These are phyloP conservation scores for Tolypocladium capitatum DNA, from an alignment of 2,329 filamentous ascomycete species.

Conservation along the genomic window DNA sequence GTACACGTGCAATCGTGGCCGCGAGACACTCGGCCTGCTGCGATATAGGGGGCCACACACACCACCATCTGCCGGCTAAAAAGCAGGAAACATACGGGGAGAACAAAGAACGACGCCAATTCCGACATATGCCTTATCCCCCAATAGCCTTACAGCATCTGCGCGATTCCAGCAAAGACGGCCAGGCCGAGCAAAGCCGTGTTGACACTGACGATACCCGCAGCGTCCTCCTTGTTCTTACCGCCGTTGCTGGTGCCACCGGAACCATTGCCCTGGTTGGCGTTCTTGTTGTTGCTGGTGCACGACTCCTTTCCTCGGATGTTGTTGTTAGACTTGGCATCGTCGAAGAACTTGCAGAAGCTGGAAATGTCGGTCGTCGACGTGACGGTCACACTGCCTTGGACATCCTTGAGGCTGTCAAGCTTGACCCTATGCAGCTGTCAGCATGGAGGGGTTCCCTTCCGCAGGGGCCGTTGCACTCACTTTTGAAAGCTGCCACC, in stretches of 20 bases:
- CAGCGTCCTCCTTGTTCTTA: conserved; percentile 24
- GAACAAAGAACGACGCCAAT: conserved; percentile 23
- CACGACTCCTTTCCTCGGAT: conserved; percentile 32
- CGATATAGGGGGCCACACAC: conserved; percentile 17
- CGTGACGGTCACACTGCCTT: conserved; percentile 58
- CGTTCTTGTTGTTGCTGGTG: conserved; percentile 35
- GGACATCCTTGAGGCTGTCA: conserved; percentile 51
- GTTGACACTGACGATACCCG: conserved; percentile 33
- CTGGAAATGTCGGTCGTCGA: conserved; percentile 47
- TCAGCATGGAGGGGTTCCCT: not conserved
- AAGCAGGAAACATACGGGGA: conserved; percentile 18
- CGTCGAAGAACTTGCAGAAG: conserved; percentile 40
- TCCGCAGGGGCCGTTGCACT: conserved; percentile 22
- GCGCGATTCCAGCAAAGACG: conserved; percentile 31
- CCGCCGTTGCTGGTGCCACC: conserved; percentile 13
- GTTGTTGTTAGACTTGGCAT: conserved; percentile 24
- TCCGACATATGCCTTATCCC: conserved; percentile 15
- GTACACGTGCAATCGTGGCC: conserved; percentile 4
- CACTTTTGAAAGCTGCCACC: conserved; percentile 74
- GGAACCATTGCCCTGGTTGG: conserved; percentile 31
- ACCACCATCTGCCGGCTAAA: conserved; percentile 21
- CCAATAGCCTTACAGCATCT: conserved; percentile 33
- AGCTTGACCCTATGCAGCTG: conserved; percentile 49
- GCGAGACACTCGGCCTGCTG: conserved; percentile 13
- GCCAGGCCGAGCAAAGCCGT: conserved; percentile 32